These are phyloP conservation scores for Lithohypha guttulata DNA, from an alignment of 2,329 filamentous ascomycete species.

Conservation along the genomic window DNA sequence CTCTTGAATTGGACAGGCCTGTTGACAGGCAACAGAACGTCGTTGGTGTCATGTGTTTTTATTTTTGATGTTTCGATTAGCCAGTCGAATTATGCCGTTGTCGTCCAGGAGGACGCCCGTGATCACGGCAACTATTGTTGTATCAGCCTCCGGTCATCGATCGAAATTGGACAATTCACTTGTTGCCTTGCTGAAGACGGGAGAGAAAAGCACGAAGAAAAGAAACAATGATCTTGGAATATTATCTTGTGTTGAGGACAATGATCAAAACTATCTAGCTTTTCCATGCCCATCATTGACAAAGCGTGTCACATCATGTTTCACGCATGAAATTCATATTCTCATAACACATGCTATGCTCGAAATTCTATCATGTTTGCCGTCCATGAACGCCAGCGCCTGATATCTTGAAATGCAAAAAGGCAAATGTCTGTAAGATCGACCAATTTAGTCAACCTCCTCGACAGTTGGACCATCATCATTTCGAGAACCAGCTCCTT, in stretches of 20 bases:
- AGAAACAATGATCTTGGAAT: no score
- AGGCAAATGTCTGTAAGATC: not conserved
- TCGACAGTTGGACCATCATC: conserved; percentile 54
- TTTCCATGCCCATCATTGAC: conserved; percentile 3
- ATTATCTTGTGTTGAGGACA: not conserved
- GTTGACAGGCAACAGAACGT: no score
- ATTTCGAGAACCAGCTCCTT: conserved; percentile 33
- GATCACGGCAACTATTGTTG: no score
- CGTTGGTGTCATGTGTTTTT: no score
- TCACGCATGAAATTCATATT: conserved; percentile 7
- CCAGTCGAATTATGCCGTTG: no score
- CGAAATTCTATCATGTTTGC: conserved; percentile 1
- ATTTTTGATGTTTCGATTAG: no score
- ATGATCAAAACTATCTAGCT: conserved; percentile 4
- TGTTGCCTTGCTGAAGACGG: no score
- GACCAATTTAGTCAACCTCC: conserved; percentile 51
- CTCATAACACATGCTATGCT: conserved; percentile 4
- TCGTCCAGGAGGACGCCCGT: no score
- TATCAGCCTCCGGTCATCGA: no score
- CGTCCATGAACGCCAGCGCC: conserved; percentile 7
- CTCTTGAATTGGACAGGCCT: no score
- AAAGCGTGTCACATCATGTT: not conserved
- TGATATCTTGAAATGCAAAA: conserved; percentile 1
- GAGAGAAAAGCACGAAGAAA: no score
- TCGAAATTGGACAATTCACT: no score